Conservation (phyloP, 1,139 yeast genomes). For the Kodamaea arcana region DNA sequence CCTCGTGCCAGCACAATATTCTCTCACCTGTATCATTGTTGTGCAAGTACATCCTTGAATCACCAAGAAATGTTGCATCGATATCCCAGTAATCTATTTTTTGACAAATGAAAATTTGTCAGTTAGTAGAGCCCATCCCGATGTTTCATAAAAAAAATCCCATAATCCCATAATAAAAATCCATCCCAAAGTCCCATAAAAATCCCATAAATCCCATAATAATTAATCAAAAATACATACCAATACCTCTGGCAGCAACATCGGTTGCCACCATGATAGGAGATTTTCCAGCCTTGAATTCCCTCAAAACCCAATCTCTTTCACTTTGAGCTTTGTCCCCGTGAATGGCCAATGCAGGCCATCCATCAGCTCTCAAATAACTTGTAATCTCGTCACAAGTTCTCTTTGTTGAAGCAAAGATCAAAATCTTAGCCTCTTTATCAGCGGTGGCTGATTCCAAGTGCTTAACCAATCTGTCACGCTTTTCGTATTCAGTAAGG, state of each 20-base stretch:
- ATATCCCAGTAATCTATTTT: conserved; percentile 3
- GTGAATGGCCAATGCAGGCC: conserved; percentile 98
- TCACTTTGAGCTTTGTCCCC: conserved; percentile 98
- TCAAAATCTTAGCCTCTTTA: conserved; percentile 69
- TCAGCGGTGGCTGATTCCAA: conserved; percentile 81
- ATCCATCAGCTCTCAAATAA: conserved; percentile 91
- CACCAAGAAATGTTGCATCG: conserved; percentile 1
- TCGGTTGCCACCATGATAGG: conserved; percentile 99
- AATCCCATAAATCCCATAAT: conserved; percentile 2
- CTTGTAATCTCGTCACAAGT: conserved; percentile 94
- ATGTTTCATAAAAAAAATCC: conserved; percentile 11
- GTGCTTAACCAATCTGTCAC: conserved; percentile 83
- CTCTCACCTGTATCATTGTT: conserved; percentile 7
- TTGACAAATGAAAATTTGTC: neutral
- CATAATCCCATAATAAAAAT: conserved; percentile 18
- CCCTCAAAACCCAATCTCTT: conserved; percentile 97
- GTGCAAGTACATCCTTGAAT: conserved; percentile 1
- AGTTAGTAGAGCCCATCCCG: neutral
- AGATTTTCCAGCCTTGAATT: conserved; percentile 86
- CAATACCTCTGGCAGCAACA: conserved; percentile 99
- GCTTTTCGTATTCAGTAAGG: conserved; percentile 84
- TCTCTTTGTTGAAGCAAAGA: conserved; percentile 94
- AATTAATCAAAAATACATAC: conserved; percentile 56
- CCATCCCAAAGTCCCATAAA: conserved; percentile 9
- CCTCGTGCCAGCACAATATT: conserved; percentile 5